phyloP scores from a whole-genome alignment of 768 basidiomycete species.

The Termitomyces sp. region DNA sequence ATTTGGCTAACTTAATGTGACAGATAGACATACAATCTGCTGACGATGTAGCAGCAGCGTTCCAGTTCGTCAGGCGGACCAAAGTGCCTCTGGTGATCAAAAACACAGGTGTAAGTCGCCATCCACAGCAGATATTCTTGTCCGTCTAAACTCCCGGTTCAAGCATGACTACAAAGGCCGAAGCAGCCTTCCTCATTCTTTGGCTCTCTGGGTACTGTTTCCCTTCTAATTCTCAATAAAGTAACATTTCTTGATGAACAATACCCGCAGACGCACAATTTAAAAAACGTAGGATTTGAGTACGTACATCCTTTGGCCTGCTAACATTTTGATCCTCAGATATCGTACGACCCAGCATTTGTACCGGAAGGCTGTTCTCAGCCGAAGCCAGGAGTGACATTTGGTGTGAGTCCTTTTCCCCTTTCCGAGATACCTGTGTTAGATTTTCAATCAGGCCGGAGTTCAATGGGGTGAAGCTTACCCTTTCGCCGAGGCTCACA shows the following conservation, averaged over 20 bases:
- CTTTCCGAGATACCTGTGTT: background rate
- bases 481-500: conserved; percentile 35
- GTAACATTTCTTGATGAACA: background rate
- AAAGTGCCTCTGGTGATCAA: conserved; percentile 40
- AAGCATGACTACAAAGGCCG: conserved; percentile 47
- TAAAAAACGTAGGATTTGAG: conserved; percentile 25
- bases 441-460: conserved; percentile 27
- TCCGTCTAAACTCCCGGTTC: background rate
- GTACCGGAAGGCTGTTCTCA: conserved; percentile 28
- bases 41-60: conserved; percentile 37
- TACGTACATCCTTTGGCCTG: background rate
- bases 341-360: conserved; percentile 27
- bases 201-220: conserved; percentile 36
- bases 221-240: background rate
- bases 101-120: conserved; percentile 42
- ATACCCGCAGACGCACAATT: conserved; percentile 30
- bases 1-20: background rate
- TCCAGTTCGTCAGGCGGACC: conserved; percentile 33
- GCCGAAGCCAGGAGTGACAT: conserved; percentile 24
- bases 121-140: background rate
- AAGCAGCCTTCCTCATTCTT: conserved; percentile 36
- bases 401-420: conserved; percentile 24
- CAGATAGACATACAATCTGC: conserved; percentile 28
- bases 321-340: conserved; percentile 17
- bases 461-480: conserved; percentile 39